These are phyloP conservation scores for Candida dubliniensis DNA, from an alignment of 1,139 yeast genomes.

Conservation along the genomic window DNA sequence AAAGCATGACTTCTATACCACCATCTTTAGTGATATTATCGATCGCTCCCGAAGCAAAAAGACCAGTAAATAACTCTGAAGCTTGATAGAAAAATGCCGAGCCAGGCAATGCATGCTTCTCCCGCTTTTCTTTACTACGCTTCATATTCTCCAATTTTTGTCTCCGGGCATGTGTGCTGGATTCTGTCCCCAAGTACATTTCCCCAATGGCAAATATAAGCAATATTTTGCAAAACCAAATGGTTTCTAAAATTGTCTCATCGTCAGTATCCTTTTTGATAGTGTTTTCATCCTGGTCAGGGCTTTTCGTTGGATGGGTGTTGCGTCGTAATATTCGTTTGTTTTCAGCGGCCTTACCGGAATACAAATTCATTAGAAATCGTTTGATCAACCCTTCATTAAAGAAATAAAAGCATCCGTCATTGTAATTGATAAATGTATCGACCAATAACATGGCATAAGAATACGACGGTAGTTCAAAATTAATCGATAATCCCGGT, in stretches of 20 bases:
- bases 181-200: conserved; percentile 76
- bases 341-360: conserved; percentile 45
- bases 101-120: conserved; percentile 59
- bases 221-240: conserved; percentile 77
- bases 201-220: conserved; percentile 82
- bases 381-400: conserved; percentile 76
- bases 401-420: conserved; percentile 84
- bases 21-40: conserved; percentile 78
- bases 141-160: conserved; percentile 41
- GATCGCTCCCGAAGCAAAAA: conserved; percentile 77
- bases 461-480: conserved; percentile 73
- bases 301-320: conserved; percentile 30
- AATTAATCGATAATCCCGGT: conserved; percentile 66
- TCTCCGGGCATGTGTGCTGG: conserved; percentile 38
- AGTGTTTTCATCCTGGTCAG: conserved; percentile 43
- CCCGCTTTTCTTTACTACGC: conserved; percentile 21
- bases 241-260: conserved; percentile 67
- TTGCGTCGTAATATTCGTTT: conserved; percentile 41
- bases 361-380: conserved; percentile 60
- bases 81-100: conserved; percentile 77
- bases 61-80: conserved; percentile 69
- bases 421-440: conserved; percentile 74
- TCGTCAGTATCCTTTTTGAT: conserved; percentile 47
- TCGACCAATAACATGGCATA: conserved; percentile 75
- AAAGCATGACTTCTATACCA: conserved; percentile 74